Evolutionary conservation across 2,329 filamentous ascomycete genomes (phyloP), one percentile per base, ranked within the genome.

Genomic region (Myrmaecium sp.): DNA sequence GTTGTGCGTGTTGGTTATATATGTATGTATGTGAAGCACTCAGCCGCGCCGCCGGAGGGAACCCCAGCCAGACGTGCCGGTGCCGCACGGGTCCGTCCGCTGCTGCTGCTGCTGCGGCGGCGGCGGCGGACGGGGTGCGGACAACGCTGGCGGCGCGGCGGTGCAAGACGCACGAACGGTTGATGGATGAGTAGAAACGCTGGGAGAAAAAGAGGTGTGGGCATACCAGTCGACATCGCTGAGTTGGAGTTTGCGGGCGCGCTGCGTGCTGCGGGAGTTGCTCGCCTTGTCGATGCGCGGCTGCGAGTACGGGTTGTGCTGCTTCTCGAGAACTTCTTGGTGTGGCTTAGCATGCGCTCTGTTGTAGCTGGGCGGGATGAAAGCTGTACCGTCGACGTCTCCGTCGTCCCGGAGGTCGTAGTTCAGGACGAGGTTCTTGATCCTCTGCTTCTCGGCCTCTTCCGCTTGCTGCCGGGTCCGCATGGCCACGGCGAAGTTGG

Each of bases 171-270:
- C n/a, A n/a, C n/a, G n/a, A n/a, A 20, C 18, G 18, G 18, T 20
- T 20, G 18, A 20, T 20, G 18, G 18, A n/a, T 7, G 18, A n/a
- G 18, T n/a, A n/a, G n/a, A n/a, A n/a, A n/a, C n/a, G n/a, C n/a
- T n/a, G n/a, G 36, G 37, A 26, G 30, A 39, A 34, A 30, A 38
- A 26, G 7, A 13, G 4, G n/a, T 26, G 32, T 39, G 36, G 21
- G 28, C 61, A 60, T 86, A 94, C 89, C 89, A 98, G 54, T 98
- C 86, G 51, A 98, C 81, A 54, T 98, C 89, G 54, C 82, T 93
- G 32, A 95, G 68, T 50, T 95, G 86, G 33, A 98, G 62, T 54
- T 92, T 92, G 43, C 89, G 72, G 31, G 79, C 74, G 36, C 84
- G 76, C 51, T 93, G 83, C 32, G 76, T 74, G 44, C 67, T 69